A percentile compares a stretch with the other conserved stretches of the same genome.
These are phyloP conservation scores for Trypanosoma grayi DNA, from an alignment of 208 protist genomes.

Conservation along the genomic window DNA sequence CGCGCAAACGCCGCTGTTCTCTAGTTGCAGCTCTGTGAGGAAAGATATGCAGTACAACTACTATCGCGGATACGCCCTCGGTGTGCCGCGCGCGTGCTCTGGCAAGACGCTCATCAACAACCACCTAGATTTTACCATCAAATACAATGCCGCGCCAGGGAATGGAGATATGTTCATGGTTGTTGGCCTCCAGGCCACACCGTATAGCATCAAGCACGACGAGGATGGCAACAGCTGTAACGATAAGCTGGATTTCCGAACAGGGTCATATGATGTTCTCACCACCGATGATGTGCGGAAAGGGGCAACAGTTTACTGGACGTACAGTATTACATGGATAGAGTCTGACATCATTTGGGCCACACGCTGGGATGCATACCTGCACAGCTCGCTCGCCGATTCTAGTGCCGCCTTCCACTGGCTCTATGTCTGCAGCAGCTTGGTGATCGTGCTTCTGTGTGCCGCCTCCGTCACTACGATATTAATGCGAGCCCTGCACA, in stretches of 20 bases:
- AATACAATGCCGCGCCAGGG: constrained; percentile 49
- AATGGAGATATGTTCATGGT: constrained; percentile 53
- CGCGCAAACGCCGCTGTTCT: neutral
- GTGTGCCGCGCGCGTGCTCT: constrained; percentile 41
- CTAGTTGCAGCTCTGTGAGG: constrained; percentile 8
- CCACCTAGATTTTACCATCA: constrained; percentile 72
- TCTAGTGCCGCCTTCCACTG: constrained; percentile 81
- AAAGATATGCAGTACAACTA: constrained; percentile 28
- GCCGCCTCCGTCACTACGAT: constrained; percentile 89
- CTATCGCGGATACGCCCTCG: constrained; percentile 75
- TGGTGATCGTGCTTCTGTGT: constrained; percentile 94
- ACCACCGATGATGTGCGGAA: constrained; percentile 31
- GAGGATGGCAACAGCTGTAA: constrained; percentile 21
- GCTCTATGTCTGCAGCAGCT: constrained; percentile 95
- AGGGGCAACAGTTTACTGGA: constrained; percentile 50
- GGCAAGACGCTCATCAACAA: constrained; percentile 66
- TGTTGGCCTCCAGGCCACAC: constrained; percentile 57
- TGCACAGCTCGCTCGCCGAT: constrained; percentile 75
- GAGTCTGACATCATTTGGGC: constrained; percentile 88
- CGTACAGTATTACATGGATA: constrained; percentile 86
- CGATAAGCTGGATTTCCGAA: neutral
- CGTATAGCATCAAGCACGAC: constrained; percentile 40
- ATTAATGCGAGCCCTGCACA: constrained; percentile 94
- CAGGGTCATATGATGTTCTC: constrained; percentile 5
- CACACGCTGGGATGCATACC: constrained; percentile 97